These are phyloP conservation scores for Stemphylium lycopersici DNA, from an alignment of 2,329 filamentous ascomycete genomes.

Conservation along the genomic window DNA sequence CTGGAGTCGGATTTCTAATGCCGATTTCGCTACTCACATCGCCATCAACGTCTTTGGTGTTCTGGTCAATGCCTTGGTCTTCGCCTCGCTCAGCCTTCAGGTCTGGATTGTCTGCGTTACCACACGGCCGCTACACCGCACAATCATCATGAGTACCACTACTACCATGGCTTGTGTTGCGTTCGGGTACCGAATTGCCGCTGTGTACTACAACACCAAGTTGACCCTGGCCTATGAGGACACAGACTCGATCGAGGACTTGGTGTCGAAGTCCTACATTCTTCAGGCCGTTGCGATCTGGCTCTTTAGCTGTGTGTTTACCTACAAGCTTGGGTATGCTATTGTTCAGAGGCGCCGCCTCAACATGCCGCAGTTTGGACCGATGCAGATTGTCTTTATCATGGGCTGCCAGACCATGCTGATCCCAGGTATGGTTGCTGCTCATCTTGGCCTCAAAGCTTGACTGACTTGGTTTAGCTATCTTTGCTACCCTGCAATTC, in stretches of 20 bases:
- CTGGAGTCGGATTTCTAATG: conserved; percentile 54
- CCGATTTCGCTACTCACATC: conserved; percentile 56
- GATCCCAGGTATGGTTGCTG: conserved; percentile 59
- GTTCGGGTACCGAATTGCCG: conserved; percentile 60
- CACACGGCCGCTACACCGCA: conserved; percentile 50
- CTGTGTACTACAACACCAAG: conserved; percentile 57
- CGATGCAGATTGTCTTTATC: conserved; percentile 70
- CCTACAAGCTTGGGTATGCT: conserved; percentile 64
- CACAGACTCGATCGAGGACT: conserved; percentile 29
- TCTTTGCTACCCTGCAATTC: conserved; percentile 67
- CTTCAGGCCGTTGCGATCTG: conserved; percentile 63
- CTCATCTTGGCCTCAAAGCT: background rate
- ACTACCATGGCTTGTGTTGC: conserved; percentile 57
- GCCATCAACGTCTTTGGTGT: conserved; percentile 57
- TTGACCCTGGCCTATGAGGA: conserved; percentile 44
- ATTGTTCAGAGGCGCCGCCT: conserved; percentile 62
- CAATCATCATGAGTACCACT: conserved; percentile 56
- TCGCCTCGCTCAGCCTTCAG: conserved; percentile 67
- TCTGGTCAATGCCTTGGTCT: conserved; percentile 61
- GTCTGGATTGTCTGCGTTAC: conserved; percentile 67
- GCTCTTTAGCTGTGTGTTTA: conserved; percentile 68
- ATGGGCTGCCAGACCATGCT: conserved; percentile 72
- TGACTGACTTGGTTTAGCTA: conserved; percentile 53
- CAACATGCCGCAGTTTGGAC: conserved; percentile 65
- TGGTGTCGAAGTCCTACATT: conserved; percentile 54